These are phyloP conservation scores for Pichia sp. DNA, from an alignment of 1,139 yeast species.

Conservation along the genomic window DNA sequence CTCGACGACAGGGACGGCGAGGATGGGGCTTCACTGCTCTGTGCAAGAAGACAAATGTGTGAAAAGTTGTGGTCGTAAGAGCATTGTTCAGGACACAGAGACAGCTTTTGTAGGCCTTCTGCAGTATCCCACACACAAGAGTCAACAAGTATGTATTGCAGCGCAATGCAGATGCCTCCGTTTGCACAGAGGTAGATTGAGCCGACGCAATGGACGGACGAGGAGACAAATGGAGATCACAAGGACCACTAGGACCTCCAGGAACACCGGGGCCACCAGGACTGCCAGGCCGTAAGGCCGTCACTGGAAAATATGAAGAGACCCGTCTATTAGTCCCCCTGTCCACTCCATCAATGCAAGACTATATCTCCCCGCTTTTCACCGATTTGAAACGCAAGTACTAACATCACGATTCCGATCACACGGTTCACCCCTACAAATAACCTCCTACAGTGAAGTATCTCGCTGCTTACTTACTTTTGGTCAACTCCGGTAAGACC, in stretches of 20 bases:
- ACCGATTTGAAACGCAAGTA: neutral
- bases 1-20: neutral
- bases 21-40: neutral
- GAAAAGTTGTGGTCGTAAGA: neutral
- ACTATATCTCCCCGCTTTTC: no score
- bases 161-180: no score
- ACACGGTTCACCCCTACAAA: neutral
- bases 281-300: neutral
- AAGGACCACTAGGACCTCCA: neutral
- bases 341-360: no score
- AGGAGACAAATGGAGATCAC: neutral
- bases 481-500: constrained; percentile 81
- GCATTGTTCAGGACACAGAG: neutral
- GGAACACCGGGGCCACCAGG: no score
- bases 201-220: neutral
- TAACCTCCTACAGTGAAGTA: constrained; percentile 55
- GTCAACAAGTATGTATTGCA: constrained; percentile 11
- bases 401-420: neutral
- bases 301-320: no score
- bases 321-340: no score
- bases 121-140: constrained; percentile 1
- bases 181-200: neutral
- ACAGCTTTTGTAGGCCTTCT: neutral
- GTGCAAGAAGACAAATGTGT: neutral
- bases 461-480: constrained; percentile 86